Conservation (phyloP, 768 basidiomycete species). For the Lactarius sanguifluus region DNA sequence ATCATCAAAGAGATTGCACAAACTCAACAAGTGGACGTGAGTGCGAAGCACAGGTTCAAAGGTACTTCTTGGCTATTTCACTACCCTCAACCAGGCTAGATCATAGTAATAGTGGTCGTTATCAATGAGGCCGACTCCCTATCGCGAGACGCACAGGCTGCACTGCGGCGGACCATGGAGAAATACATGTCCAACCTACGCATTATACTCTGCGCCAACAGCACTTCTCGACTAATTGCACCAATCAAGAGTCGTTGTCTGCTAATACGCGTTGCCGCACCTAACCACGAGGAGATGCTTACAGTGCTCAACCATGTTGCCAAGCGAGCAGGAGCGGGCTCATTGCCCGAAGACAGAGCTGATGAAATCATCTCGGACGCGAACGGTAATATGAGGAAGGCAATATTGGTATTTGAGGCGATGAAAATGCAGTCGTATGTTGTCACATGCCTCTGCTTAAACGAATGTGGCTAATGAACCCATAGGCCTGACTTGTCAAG, state of each 20-base stretch:
- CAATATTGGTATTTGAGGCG: slow-evolving; percentile 91
- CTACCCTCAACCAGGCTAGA: background rate
- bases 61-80: slow-evolving; percentile 47
- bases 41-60: slow-evolving; percentile 95
- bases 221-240: slow-evolving; percentile 92
- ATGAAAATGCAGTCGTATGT: slow-evolving; percentile 94
- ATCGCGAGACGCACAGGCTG: slow-evolving; percentile 94
- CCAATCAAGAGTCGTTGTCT: slow-evolving; percentile 96
- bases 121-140: slow-evolving; percentile 98
- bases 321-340: slow-evolving; percentile 66
- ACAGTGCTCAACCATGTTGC: slow-evolving; percentile 76
- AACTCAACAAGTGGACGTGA: slow-evolving; percentile 96
- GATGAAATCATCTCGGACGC: slow-evolving; percentile 78
- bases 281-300: slow-evolving; percentile 70
- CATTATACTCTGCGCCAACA: slow-evolving; percentile 94
- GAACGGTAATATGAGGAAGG: slow-evolving; percentile 90
- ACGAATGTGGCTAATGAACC: slow-evolving; percentile 4
- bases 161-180: slow-evolving; percentile 96
- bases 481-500: slow-evolving; percentile 79
- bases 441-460: slow-evolving; percentile 5
- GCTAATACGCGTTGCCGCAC: slow-evolving; percentile 90
- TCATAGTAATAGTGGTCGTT: slow-evolving; percentile 69
- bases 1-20: slow-evolving; percentile 98
- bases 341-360: slow-evolving; percentile 75
- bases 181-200: slow-evolving; percentile 99